These are phyloP conservation scores for Arachis monticola DNA, from an alignment of 331 rosid genomes.

Conservation along the genomic window DNA sequence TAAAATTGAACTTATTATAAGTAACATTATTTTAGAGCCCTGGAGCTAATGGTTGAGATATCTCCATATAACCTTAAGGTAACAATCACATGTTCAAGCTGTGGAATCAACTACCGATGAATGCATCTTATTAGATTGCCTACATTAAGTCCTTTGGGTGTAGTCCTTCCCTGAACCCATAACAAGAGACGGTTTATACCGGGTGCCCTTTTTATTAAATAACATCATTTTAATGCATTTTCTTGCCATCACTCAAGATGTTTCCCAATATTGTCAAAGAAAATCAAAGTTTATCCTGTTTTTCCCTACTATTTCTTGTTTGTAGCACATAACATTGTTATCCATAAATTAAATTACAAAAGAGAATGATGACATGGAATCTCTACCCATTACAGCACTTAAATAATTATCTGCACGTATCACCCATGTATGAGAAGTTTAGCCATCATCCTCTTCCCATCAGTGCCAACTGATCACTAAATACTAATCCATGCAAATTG, in stretches of 20 bases:
- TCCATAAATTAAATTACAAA: neutral
- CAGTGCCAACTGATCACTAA: neutral
- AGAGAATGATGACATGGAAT: neutral
- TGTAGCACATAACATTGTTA: conserved; percentile 2
- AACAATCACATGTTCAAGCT: too few relatives aligned
- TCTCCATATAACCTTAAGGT: too few relatives aligned
- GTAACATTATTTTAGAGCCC: too few relatives aligned
- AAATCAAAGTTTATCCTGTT: conserved; percentile 3
- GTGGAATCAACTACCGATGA: too few relatives aligned
- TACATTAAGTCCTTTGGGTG: too few relatives aligned
- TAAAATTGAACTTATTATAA: neutral
- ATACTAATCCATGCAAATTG: neutral
- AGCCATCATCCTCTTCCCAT: conserved; percentile 9
- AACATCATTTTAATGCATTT: conserved; percentile 16
- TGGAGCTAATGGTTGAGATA: too few relatives aligned
- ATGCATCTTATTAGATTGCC: too few relatives aligned
- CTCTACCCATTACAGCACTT: neutral
- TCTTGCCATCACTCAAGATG: conserved; percentile 19
- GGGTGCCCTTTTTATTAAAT: too few relatives aligned
- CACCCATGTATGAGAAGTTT: conserved; percentile 3
- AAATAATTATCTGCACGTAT: neutral
- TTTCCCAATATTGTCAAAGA: conserved; percentile 9
- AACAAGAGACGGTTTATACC: too few relatives aligned
- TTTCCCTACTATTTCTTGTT: neutral
- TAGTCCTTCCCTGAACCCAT: too few relatives aligned